Conservation (phyloP, 805 yeast genomes). For the Yamadazyma tumulicola region DNA sequence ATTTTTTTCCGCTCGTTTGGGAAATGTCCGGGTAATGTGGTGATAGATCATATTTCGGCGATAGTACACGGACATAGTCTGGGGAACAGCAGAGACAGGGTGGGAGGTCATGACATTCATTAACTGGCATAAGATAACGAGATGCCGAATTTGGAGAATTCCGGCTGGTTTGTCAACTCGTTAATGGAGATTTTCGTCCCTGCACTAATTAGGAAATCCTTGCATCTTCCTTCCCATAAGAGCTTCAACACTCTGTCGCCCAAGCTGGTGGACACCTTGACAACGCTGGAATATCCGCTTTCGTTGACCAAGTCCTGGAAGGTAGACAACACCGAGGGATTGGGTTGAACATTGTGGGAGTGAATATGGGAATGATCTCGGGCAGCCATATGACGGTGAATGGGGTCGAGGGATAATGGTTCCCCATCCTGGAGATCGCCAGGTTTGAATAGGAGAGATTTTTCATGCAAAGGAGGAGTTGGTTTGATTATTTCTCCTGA, state of each 20-base stretch:
- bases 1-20: conserved; percentile 1
- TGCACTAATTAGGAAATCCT: conserved; percentile 73
- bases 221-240: conserved; percentile 85
- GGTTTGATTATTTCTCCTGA: neutral
- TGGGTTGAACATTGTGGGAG: conserved; percentile 5
- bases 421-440: neutral
- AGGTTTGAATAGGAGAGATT: conserved; percentile 1
- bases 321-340: conserved; percentile 45
- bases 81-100: too few relatives aligned
- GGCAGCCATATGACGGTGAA: conserved; percentile 9
- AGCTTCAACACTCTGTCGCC: conserved; percentile 58
- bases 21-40: neutral
- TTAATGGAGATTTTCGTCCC: conserved; percentile 57
- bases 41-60: too few relatives aligned
- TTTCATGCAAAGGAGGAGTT: neutral
- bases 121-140: conserved; percentile 54
- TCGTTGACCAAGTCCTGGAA: conserved; percentile 49
- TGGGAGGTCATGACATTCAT: neutral
- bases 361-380: conserved; percentile 4
- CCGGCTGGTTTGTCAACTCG: conserved; percentile 39
- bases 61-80: conserved; percentile 1
- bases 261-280: conserved; percentile 70
- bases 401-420: neutral
- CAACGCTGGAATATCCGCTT: conserved; percentile 62
- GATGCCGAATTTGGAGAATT: conserved; percentile 51